Conservation (phyloP, 2,329 filamentous ascomycete genomes). For the Alternaria burnsii region DNA sequence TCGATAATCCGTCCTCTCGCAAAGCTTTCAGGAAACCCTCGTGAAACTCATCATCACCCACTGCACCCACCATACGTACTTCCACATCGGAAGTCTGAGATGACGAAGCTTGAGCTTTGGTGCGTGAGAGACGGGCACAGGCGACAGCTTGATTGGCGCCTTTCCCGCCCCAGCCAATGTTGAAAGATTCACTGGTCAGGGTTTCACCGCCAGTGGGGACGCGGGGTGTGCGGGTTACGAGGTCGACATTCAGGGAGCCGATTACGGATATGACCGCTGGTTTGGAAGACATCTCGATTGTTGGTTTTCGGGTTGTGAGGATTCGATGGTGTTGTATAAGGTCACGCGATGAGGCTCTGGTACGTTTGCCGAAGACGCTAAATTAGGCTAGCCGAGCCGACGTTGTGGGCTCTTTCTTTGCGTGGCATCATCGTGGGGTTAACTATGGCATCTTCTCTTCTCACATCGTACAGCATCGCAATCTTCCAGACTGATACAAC, state of each 20-base stretch:
- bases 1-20: slow-evolving; percentile 56
- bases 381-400: slow-evolving; percentile 15
- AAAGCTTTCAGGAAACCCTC: slow-evolving; percentile 53
- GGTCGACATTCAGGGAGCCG: slow-evolving; percentile 93
- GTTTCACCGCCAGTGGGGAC: slow-evolving; percentile 88
- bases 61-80: slow-evolving; percentile 60
- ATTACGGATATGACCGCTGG: slow-evolving; percentile 75
- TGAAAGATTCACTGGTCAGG: slow-evolving; percentile 79
- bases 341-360: slow-evolving; percentile 9
- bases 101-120: slow-evolving; percentile 40
- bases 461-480: background rate
- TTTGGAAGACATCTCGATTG: slow-evolving; percentile 34
- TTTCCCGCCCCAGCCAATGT: slow-evolving; percentile 87
- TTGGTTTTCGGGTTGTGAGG: background rate
- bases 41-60: slow-evolving; percentile 58
- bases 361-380: slow-evolving; percentile 10
- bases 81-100: slow-evolving; percentile 46
- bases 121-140: slow-evolving; percentile 79
- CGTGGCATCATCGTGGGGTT: background rate
- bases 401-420: background rate
- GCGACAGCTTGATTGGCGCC: slow-evolving; percentile 95
- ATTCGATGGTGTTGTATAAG: slow-evolving; percentile 2
- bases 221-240: slow-evolving; percentile 86
- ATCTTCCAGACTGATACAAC: background rate
- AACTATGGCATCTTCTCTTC: background rate